Conservation (phyloP, 2,329 filamentous ascomycete genomes). For the Alternaria solani region DNA sequence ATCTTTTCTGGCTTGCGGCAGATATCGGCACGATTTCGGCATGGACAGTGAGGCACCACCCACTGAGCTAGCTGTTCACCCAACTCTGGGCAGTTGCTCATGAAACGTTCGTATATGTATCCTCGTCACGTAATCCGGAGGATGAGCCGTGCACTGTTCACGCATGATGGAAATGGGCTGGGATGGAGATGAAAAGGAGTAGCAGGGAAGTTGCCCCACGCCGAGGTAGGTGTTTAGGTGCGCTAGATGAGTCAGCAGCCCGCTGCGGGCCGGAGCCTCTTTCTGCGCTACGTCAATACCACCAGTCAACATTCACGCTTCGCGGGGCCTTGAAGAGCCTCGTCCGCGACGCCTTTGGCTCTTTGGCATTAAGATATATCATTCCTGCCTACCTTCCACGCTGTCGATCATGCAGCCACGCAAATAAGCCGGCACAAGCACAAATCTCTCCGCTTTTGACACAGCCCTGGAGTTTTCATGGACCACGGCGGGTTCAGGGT, state of each 20-base stretch:
- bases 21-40: background rate
- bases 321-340: too few species aligned
- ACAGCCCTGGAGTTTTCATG: background rate
- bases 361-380: background rate
- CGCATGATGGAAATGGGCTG: background rate
- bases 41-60: background rate
- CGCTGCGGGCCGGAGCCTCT: background rate
- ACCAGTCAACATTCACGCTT: background rate
- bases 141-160: background rate
- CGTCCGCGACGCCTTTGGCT: background rate
- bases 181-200: background rate
- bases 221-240: background rate
- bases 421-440: background rate
- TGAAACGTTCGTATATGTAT: background rate
- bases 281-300: background rate
- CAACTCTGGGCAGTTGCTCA: rapidly evolving
- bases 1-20: conserved; percentile 1
- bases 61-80: background rate
- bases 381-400: background rate
- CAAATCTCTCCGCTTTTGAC: background rate
- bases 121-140: background rate
- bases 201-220: background rate
- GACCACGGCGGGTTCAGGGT: background rate
- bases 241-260: background rate
- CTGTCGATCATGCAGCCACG: background rate